Conservation (phyloP, 257 asterid genomes). For the Lavandula angustifolia region DNA sequence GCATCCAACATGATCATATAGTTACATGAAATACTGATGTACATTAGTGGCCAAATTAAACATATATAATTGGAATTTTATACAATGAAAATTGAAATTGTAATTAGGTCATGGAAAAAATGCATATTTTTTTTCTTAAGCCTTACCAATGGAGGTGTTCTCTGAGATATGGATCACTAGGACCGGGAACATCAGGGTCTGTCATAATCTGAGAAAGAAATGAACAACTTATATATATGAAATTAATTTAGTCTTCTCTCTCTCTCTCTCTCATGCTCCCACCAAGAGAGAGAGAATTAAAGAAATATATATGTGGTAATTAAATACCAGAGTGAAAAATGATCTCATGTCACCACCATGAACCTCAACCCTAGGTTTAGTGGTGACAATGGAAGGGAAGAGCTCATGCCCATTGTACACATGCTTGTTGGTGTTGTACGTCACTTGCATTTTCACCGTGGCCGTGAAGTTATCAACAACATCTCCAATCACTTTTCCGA, state of each 20-base stretch:
- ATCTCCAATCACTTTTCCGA: slow-evolving; percentile 80
- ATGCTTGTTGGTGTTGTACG: slow-evolving; percentile 60
- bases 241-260: neutral
- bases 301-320: too few relatives aligned
- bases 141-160: slow-evolving; percentile 54
- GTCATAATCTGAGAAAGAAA: slow-evolving; percentile 53
- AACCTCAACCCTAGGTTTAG: slow-evolving; percentile 74
- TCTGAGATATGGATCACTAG: too few relatives aligned
- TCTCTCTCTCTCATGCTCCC: neutral
- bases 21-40: too few relatives aligned
- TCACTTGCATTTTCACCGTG: slow-evolving; percentile 58
- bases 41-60: too few relatives aligned
- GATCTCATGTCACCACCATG: slow-evolving; percentile 80
- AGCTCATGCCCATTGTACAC: slow-evolving; percentile 86
- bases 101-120: too few relatives aligned
- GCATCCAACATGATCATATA: too few relatives aligned
- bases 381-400: slow-evolving; percentile 59
- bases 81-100: too few relatives aligned
- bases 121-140: neutral
- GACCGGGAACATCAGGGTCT: slow-evolving; percentile 56
- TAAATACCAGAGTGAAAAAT: slow-evolving; percentile 81
- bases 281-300: neutral
- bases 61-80: too few relatives aligned
- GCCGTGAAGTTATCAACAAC: slow-evolving; percentile 61
- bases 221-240: too few relatives aligned